Evolutionary conservation across 2,329 filamentous ascomycete genomes (phyloP).

Genomic region (Camptophora hylomeconis): DNA sequence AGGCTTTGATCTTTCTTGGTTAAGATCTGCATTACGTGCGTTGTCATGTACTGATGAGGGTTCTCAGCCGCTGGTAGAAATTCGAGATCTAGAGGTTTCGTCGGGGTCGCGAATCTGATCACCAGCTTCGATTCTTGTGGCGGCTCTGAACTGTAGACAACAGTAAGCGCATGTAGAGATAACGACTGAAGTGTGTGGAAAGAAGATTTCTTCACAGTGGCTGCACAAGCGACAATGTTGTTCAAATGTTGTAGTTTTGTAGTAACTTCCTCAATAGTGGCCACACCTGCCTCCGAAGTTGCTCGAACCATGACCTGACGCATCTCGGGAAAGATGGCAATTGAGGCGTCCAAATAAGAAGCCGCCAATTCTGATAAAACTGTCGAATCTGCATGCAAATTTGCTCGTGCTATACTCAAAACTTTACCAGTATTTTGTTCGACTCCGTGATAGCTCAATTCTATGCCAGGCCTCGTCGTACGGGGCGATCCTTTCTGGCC

Average conservation of each 20-base stretch:
- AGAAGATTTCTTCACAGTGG: slow-evolving; percentile 6
- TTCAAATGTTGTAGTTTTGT: slow-evolving; percentile 12
- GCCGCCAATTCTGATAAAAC: slow-evolving; percentile 8
- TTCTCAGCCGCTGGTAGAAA: slow-evolving; percentile 12
- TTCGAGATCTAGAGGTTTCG: slow-evolving; percentile 6
- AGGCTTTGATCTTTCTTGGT: slow-evolving; percentile 6
- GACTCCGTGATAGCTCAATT: too few relatives aligned
- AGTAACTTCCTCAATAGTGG: slow-evolving; percentile 9
- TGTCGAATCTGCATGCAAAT: slow-evolving; percentile 7
- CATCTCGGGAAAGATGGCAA: slow-evolving; percentile 8
- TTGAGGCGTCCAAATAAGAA: slow-evolving; percentile 10
- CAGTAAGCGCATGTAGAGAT: too few relatives aligned
- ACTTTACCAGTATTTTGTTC: slow-evolving; percentile 5
- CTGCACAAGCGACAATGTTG: slow-evolving; percentile 12
- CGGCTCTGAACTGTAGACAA: too few relatives aligned
- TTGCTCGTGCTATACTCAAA: slow-evolving; percentile 7
- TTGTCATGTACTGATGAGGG: slow-evolving; percentile 9
- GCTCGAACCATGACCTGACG: slow-evolving; percentile 9
- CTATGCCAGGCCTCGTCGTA: too few relatives aligned
- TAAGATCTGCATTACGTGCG: slow-evolving; percentile 8
- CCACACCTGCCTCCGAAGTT: slow-evolving; percentile 6
- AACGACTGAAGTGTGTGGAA: too few relatives aligned
- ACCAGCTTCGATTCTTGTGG: too few relatives aligned
- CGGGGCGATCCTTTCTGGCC: too few relatives aligned
- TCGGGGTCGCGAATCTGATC: too few relatives aligned